Evolutionary conservation across 768 basidiomycete genomes (phyloP).

Genomic region (Mycena amicta): DNA sequence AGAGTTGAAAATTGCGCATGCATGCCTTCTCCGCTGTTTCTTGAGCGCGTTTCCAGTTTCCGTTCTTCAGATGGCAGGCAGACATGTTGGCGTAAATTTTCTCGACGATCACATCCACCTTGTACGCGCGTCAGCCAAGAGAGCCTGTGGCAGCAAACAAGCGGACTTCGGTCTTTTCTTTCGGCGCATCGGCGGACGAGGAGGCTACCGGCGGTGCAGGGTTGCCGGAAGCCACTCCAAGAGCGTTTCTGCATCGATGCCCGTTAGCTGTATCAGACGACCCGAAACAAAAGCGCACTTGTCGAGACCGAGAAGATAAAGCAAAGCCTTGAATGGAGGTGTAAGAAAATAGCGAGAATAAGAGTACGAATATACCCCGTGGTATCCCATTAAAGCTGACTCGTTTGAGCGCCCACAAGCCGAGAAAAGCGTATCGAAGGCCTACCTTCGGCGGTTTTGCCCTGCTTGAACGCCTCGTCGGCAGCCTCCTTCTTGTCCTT

Average conservation of each 20-base stretch:
- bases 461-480: conserved; percentile 71
- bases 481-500: conserved; percentile 67
- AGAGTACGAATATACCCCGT: conserved; percentile 52
- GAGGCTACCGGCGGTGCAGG: conserved; percentile 15
- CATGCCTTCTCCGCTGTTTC: conserved; percentile 82
- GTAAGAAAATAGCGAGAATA: neutral
- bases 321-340: conserved; percentile 50
- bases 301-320: conserved; percentile 77
- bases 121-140: neutral
- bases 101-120: conserved; percentile 78
- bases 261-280: no score
- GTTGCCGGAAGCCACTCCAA: conserved; percentile 22
- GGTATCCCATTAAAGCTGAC: conserved; percentile 70
- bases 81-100: conserved; percentile 87
- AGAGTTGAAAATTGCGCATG: neutral
- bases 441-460: conserved; percentile 63
- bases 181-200: conserved; percentile 41
- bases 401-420: conserved; percentile 10
- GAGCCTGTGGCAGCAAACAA: neutral
- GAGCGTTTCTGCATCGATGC: conserved; percentile 47
- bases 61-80: conserved; percentile 78
- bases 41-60: conserved; percentile 76
- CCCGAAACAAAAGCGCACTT: conserved; percentile 58
- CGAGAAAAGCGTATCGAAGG: no score
- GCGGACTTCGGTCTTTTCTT: conserved; percentile 70